A percentile compares a stretch with the other conserved stretches of the same genome.
Conservation (phyloP, 225 moss, liverwort and hornwort genomes). For the Polytrichum formosum region DNA sequence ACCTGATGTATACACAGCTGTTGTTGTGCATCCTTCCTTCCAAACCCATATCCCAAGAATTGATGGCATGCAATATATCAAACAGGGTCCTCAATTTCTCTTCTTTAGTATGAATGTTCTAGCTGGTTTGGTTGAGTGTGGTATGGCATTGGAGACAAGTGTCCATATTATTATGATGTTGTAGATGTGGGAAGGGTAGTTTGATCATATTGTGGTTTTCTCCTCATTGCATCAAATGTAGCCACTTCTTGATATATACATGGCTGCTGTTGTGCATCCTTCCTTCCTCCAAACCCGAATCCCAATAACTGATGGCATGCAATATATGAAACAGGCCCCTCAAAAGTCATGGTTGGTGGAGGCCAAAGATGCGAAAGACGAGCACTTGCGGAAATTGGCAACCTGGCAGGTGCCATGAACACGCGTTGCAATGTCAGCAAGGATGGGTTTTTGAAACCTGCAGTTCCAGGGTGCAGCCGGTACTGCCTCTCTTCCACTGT, state of each 20-base stretch:
- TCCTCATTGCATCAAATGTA: background rate
- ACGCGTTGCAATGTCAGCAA: conserved; percentile 53
- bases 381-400: conserved; percentile 56
- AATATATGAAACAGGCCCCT: background rate
- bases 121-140: too few relatives aligned
- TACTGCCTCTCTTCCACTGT: background rate
- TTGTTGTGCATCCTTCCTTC: background rate
- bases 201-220: background rate
- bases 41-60: background rate
- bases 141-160: too few relatives aligned
- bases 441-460: conserved; percentile 24
- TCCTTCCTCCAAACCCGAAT: background rate
- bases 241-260: background rate
- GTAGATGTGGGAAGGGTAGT: too few relatives aligned
- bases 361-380: conserved; percentile 16
- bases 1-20: too few relatives aligned
- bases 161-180: too few relatives aligned
- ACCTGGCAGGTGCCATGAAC: conserved; percentile 57
- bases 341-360: conserved; percentile 3
- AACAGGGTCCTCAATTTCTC: background rate
- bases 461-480: background rate
- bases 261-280: background rate
- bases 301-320: background rate
- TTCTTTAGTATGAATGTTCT: background rate
- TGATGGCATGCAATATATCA: background rate